Evolutionary conservation across 768 basidiomycete species (phyloP), one percentile per base, ranked within the genome.

Genomic region (Clavaria fumosa): DNA sequence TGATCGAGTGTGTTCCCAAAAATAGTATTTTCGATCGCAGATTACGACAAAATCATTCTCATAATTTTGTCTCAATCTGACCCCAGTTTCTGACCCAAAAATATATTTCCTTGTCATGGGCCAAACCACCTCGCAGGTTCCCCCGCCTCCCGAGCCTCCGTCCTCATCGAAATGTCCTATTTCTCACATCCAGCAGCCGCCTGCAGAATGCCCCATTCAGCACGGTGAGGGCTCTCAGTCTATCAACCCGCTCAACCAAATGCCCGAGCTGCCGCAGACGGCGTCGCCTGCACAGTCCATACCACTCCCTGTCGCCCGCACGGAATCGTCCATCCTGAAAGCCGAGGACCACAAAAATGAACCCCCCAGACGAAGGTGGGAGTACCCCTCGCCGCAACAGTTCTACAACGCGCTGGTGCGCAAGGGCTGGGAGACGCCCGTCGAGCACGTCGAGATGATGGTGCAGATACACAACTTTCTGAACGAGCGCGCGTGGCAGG

Each of bases 391-490:
- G 2, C 88, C 91, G 7, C 93, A 97, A 57, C 91, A 96, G 55
- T 96, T 97, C 53, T 91, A 96, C 57, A 97, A 97, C 56, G 93
- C 93, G 0, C 68, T 99, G 10, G 86, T 86, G 7, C 64, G 89
- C 44, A 99, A 99, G 53, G 95, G 95, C 2, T 89, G 84, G 83
- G 90, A 93, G 57, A 93, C 95, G 2, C 89, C 90, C 0, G 90
- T 91, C 56, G 88, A 96, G 48, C 81, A 89, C 56, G 72, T 96
- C 31, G 91, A 90, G 54, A 86, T 78, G 18, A 95, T 99, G 85
- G 95, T 99, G 31, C 78, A 89, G 43, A 96, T 97, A 23, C 95
- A 99, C 54, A 99, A 99, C 55, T 96, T 91, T 47, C 55, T 99
- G 56, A 97, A 99, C 50, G 95, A 99, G 60, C 69, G 78, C 53